phyloP scores from a whole-genome alignment of 192 early-diverging fungal genomes.

The Umbelopsis vinacea region DNA sequence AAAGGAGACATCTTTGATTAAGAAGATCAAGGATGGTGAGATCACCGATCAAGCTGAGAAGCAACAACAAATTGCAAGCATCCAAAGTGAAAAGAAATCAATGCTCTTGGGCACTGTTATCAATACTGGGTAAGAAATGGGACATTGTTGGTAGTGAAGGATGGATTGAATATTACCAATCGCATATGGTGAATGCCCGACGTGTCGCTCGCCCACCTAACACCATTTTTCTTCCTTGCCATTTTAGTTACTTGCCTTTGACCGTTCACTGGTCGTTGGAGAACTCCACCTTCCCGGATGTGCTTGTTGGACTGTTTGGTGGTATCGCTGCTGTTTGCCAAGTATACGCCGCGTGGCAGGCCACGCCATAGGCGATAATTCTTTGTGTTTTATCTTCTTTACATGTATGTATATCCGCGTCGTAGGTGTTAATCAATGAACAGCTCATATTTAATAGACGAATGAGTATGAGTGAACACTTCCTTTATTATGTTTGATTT shows the following conservation, averaged over 20 bases:
- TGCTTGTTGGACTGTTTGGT: constrained; percentile 90
- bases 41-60: constrained; percentile 52
- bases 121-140: constrained; percentile 79
- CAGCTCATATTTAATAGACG: too few relatives aligned
- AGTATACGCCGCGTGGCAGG: constrained; percentile 83
- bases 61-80: constrained; percentile 66
- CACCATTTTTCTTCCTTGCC: neutral
- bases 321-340: constrained; percentile 90
- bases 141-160: neutral
- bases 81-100: constrained; percentile 59
- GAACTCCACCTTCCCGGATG: constrained; percentile 86
- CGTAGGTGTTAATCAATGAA: too few relatives aligned
- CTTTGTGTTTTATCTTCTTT: too few relatives aligned
- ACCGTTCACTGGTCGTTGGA: constrained; percentile 88
- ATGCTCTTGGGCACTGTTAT: constrained; percentile 78
- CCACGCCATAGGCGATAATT: constrained; percentile 47
- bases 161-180: constrained; percentile 7
- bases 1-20: constrained; percentile 50
- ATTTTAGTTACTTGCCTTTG: constrained; percentile 40
- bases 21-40: constrained; percentile 60
- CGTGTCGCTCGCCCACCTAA: too few relatives aligned
- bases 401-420: neutral
- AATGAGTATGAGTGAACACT: neutral
- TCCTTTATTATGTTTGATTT: neutral
- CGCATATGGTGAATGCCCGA: constrained; percentile 16